phyloP scores from a whole-genome alignment of 257 asterid genomes.

The Rehmannia glutinosa region DNA sequence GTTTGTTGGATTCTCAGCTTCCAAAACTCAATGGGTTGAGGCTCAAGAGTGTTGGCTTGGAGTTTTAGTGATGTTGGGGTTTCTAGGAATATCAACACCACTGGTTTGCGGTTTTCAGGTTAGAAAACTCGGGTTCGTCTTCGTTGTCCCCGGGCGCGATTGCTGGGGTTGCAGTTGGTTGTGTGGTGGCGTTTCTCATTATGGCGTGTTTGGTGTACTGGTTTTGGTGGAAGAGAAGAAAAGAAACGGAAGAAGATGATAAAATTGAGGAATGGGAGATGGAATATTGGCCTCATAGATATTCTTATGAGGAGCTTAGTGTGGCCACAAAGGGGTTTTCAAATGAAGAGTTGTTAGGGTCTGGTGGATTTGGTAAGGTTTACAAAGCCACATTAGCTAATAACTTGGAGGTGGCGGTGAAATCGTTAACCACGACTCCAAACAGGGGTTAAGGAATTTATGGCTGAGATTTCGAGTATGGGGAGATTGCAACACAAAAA shows the following conservation, averaged over 20 bases:
- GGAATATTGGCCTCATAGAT: constrained; percentile 85
- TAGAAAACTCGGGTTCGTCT: constrained; percentile 28
- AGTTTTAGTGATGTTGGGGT: constrained; percentile 71
- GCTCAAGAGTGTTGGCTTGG: constrained; percentile 77
- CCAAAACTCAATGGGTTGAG: constrained; percentile 69
- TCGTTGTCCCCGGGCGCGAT: constrained; percentile 42
- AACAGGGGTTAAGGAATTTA: constrained; percentile 80
- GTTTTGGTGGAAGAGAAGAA: constrained; percentile 58
- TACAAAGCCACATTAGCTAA: constrained; percentile 49
- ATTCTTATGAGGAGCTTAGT: constrained; percentile 56
- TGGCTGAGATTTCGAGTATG: constrained; percentile 85
- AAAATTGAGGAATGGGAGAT: constrained; percentile 82
- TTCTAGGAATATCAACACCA: constrained; percentile 66
- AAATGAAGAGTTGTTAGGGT: constrained; percentile 46
- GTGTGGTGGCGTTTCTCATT: constrained; percentile 26
- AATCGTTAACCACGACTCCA: constrained; percentile 74
- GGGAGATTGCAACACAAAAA: constrained; percentile 89
- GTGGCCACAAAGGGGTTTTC: constrained; percentile 57
- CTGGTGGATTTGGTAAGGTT: constrained; percentile 86
- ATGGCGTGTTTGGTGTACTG: constrained; percentile 32
- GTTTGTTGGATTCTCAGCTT: constrained; percentile 78
- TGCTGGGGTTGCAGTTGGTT: constrained; percentile 54
- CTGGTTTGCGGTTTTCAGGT: constrained; percentile 51
- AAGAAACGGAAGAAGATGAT: constrained; percentile 40
- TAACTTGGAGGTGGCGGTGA: constrained; percentile 62